phyloP scores from a whole-genome alignment of 1,284 basidiomycete species.

The Cryptococcus sp. region DNA sequence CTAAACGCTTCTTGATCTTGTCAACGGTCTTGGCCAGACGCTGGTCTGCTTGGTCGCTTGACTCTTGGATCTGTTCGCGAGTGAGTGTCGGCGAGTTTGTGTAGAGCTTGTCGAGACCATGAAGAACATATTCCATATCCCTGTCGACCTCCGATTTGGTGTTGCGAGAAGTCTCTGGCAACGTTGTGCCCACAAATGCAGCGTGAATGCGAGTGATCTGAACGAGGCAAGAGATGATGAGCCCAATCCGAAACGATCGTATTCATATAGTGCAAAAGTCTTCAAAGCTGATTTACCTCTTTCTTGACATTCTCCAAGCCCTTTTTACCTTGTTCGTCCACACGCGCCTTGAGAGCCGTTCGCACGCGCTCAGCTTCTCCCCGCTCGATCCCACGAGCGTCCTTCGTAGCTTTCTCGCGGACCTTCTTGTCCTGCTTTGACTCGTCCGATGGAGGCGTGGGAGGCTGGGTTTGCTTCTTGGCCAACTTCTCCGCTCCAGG shows the following conservation, averaged over 20 bases:
- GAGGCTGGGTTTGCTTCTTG: constrained; percentile 16
- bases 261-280: constrained; percentile 1
- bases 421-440: constrained; percentile 11
- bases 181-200: constrained; percentile 18
- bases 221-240: constrained; percentile 3
- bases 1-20: constrained; percentile 29
- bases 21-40: constrained; percentile 25
- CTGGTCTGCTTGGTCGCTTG: constrained; percentile 32
- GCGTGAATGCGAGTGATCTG: constrained; percentile 16
- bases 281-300: constrained; percentile 34
- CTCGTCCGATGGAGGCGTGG: constrained; percentile 7
- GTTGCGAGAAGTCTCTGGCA: constrained; percentile 28
- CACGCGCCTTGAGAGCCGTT: constrained; percentile 29
- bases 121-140: constrained; percentile 42
- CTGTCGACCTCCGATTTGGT: constrained; percentile 33
- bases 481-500: constrained; percentile 22
- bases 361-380: constrained; percentile 24
- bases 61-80: constrained; percentile 37
- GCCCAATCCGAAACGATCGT: constrained; percentile 3
- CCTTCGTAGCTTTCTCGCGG: constrained; percentile 14
- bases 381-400: constrained; percentile 16
- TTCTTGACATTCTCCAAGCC: constrained; percentile 28
- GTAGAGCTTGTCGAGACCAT: constrained; percentile 50
- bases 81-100: constrained; percentile 37
- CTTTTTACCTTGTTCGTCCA: constrained; percentile 38